Evolutionary conservation across 2,329 filamentous ascomycete genomes (phyloP), one percentile per base, ranked within the genome.

Genomic region (Exophiala sideris): DNA sequence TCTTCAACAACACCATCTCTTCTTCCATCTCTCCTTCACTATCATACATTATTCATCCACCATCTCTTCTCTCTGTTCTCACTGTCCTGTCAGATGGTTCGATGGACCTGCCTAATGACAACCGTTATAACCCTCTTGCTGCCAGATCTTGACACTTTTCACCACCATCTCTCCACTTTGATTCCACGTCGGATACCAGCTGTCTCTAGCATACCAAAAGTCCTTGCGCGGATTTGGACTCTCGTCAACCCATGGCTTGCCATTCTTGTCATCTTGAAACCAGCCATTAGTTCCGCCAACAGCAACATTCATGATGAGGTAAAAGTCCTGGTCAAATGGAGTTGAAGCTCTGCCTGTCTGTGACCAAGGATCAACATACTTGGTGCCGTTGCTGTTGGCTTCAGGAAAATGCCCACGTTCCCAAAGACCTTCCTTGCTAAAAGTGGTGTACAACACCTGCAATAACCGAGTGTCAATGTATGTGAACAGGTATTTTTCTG

Each of bases 401-500:
- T 79, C 70, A 4, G 86, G 84, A 68, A 91, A 91, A 48, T 78
- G 73, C 24, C 88, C 88, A 45, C 85, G 83, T 60, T 82, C 62
- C 82, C 84, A 91, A 66, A 91, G 79, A 7, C 24, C 24, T 29
- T 82, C 78, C 64, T 81, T 67, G 64, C 86, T 75, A 65, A 91
- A 91, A 70, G 85, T 88, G 63, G 82, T 85, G 76, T 91, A 95
- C 59, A 90, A 79, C 48, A 92, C 87, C 68, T 94, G 89, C 21
- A 91, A 77, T 16, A 95, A 81, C 8, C 87, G 85, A 40, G 82
- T 86, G 77, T 95, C 87, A 75, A 95, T 80, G 67, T 91, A 95
- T 18, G 88, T 91, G 75, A 92, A 95, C 58, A 95, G 76, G 70
- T 95, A 95, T 70, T 91, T 92, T 63, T 92, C 81, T 47, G 84